phyloP scores from a whole-genome alignment of 345 rosid genomes.

The Eucalyptus erythrocorys region DNA sequence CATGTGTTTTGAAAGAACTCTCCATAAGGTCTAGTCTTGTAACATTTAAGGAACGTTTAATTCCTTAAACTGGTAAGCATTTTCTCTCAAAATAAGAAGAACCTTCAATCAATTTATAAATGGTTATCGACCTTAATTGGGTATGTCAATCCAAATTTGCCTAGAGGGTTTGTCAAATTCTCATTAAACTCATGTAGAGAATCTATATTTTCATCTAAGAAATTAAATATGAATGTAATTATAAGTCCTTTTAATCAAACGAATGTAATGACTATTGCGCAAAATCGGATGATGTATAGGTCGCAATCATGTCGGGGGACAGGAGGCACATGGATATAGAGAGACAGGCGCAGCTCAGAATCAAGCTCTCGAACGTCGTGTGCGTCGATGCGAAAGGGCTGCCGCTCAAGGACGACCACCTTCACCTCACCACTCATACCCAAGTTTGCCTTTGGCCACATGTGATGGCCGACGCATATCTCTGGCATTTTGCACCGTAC shows the following conservation, averaged over 20 bases:
- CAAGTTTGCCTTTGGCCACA: constrained; percentile 55
- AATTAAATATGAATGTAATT: too few species aligned
- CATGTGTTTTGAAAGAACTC: neutral
- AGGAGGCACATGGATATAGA: constrained; percentile 41
- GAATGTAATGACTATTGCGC: accelerated
- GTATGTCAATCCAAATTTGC: neutral
- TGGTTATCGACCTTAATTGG: accelerated
- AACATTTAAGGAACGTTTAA: too few species aligned
- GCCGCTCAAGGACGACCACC: constrained; percentile 46
- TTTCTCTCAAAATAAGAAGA: neutral
- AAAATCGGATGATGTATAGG: constrained; percentile 10
- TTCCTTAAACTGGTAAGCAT: accelerated
- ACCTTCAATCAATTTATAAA: neutral
- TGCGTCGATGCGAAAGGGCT: constrained; percentile 73
- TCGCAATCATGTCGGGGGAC: constrained; percentile 58
- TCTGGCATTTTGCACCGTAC: constrained; percentile 9
- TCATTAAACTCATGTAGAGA: too few species aligned
- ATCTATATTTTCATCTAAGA: accelerated
- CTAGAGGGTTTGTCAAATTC: neutral
- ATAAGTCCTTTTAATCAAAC: accelerated
- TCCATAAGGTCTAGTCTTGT: too few species aligned
- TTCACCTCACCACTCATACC: constrained; percentile 59
- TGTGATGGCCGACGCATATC: constrained; percentile 54
- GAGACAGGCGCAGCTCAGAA: constrained; percentile 57
- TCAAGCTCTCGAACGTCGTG: constrained; percentile 38